These are phyloP conservation scores for Strobilomyces echinocephalus DNA, from an alignment of 768 basidiomycete genomes.

Conservation along the genomic window DNA sequence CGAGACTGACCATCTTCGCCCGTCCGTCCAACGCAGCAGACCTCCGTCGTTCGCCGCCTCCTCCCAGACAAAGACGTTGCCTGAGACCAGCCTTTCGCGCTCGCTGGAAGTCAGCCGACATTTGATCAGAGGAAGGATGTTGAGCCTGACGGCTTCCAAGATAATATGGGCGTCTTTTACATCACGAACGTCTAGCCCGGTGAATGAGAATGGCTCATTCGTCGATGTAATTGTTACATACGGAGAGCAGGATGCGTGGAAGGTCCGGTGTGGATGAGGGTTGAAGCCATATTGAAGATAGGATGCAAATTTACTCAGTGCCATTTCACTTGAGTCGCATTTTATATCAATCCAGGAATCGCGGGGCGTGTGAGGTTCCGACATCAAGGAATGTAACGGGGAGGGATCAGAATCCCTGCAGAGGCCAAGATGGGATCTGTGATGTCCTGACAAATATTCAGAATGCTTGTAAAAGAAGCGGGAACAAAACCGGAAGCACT, in stretches of 20 bases:
- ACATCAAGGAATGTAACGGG: conserved; percentile 17
- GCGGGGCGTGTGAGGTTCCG: conserved; percentile 14
- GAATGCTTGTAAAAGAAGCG: conserved; percentile 4
- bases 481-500: conserved; percentile 14
- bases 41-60: conserved; percentile 73
- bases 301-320: conserved; percentile 3
- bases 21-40: conserved; percentile 73
- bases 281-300: conserved; percentile 13
- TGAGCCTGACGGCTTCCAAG: conserved; percentile 70
- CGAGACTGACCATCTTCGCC: conserved; percentile 59
- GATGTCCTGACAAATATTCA: conserved; percentile 16
- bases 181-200: conserved; percentile 61
- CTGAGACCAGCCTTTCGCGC: conserved; percentile 63
- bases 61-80: conserved; percentile 83
- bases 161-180: conserved; percentile 75
- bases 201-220: not conserved
- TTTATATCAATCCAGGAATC: conserved; percentile 24
- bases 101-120: conserved; percentile 66
- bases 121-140: conserved; percentile 65
- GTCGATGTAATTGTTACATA: conserved; percentile 13
- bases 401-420: conserved; percentile 10
- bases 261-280: conserved; percentile 19
- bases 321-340: not conserved
- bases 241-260: conserved; percentile 30
- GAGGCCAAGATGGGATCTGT: conserved; percentile 19